Evolutionary conservation across 2,329 filamentous ascomycete species (phyloP).

Genomic region (Talaromyces marneffei): DNA sequence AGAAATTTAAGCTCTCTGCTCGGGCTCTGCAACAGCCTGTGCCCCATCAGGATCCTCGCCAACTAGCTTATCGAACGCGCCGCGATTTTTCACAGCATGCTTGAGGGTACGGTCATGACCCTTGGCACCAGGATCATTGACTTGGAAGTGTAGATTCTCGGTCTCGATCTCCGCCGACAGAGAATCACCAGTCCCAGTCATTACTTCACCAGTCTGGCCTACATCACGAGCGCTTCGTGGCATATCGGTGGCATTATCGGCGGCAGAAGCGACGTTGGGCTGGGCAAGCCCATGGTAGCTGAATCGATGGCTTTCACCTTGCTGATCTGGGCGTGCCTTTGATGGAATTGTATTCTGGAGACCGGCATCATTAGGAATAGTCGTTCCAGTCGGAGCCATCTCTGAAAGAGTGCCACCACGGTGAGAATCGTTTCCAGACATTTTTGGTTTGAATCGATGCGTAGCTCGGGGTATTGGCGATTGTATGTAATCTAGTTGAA

Average conservation of each 20-base stretch:
- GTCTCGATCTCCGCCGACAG: constrained; percentile 34
- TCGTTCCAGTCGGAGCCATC: constrained; percentile 28
- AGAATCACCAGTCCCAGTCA: constrained; percentile 38
- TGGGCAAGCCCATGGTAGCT: constrained; percentile 42
- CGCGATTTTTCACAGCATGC: constrained; percentile 34
- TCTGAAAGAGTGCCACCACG: constrained; percentile 27
- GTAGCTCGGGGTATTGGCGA: background rate
- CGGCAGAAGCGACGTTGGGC: constrained; percentile 36
- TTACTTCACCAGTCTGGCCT: constrained; percentile 31
- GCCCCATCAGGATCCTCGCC: constrained; percentile 31
- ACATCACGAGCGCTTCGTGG: constrained; percentile 35
- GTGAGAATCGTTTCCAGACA: constrained; percentile 19
- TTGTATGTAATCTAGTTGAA: background rate
- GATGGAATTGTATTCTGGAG: constrained; percentile 37
- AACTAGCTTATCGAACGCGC: constrained; percentile 34
- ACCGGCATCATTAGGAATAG: constrained; percentile 45
- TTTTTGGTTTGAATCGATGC: background rate
- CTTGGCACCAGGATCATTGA: constrained; percentile 31
- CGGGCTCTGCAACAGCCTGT: constrained; percentile 23
- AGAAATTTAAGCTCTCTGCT: constrained; percentile 6
- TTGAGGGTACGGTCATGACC: constrained; percentile 35
- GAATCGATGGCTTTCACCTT: constrained; percentile 45
- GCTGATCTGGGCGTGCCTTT: constrained; percentile 35
- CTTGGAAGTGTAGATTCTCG: constrained; percentile 33
- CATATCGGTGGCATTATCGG: constrained; percentile 46